Evolutionary conservation across 2,329 filamentous ascomycete species (phyloP).

Genomic region (Harringtonia aguacate): DNA sequence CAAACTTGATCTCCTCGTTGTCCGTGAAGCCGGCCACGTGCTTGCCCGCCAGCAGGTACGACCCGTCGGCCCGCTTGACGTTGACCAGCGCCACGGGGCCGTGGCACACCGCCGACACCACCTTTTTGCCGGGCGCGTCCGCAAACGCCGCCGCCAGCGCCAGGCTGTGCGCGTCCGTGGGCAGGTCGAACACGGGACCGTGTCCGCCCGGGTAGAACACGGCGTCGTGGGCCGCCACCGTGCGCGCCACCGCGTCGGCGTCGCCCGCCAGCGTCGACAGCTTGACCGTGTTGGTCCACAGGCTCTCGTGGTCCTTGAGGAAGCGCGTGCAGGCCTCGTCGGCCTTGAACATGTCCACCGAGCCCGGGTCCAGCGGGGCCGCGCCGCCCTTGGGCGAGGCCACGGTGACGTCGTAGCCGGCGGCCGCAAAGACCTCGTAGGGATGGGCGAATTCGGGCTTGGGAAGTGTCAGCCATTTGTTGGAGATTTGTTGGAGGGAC

Average conservation of each 20-base stretch:
- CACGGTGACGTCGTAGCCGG: conserved; percentile 42
- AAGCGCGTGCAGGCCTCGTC: conserved; percentile 45
- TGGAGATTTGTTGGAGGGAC: not conserved
- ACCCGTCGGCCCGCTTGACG: conserved; percentile 39
- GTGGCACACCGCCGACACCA: conserved; percentile 59
- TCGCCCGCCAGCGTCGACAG: conserved; percentile 45
- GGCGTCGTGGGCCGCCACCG: conserved; percentile 16
- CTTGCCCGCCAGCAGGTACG: conserved; percentile 42
- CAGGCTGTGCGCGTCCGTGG: conserved; percentile 42
- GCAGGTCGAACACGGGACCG: conserved; percentile 59
- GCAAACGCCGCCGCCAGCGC: conserved; percentile 53
- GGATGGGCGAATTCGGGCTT: conserved; percentile 56
- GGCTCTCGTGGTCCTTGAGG: conserved; percentile 38
- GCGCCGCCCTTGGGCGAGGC: conserved; percentile 53
- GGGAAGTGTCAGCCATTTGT: conserved; percentile 2
- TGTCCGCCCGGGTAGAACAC: conserved; percentile 35
- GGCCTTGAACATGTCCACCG: conserved; percentile 40
- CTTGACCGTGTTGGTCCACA: conserved; percentile 55
- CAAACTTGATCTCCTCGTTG: conserved; percentile 38
- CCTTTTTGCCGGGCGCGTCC: conserved; percentile 47
- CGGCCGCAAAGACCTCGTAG: conserved; percentile 41
- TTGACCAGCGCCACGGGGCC: conserved; percentile 53
- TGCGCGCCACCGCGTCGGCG: conserved; percentile 7
- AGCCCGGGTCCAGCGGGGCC: conserved; percentile 50
- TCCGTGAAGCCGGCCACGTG: conserved; percentile 51